phyloP scores from a whole-genome alignment of 1,139 yeast genomes.

The Lodderomyces elongisporus region DNA sequence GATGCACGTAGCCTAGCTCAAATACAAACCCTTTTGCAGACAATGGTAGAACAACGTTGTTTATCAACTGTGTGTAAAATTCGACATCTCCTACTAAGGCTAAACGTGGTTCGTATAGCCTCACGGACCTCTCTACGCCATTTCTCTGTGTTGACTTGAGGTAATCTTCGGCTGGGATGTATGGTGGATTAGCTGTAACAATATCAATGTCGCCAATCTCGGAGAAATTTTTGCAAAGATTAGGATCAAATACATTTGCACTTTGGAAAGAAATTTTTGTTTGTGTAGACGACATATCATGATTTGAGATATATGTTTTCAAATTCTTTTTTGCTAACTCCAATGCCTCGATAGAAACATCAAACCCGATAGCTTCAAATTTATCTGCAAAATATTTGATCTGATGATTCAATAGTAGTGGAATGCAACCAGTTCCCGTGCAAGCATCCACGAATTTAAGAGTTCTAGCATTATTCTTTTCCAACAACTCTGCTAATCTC shows the following conservation, averaged over 20 bases:
- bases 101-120: conserved; percentile 62
- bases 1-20: conserved; percentile 37
- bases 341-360: conserved; percentile 54
- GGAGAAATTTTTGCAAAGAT: conserved; percentile 6
- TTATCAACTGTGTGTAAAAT: conserved; percentile 56
- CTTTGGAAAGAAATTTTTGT: conserved; percentile 12
- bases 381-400: conserved; percentile 15
- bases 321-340: conserved; percentile 46
- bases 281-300: not conserved
- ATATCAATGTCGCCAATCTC: conserved; percentile 34
- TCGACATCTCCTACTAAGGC: conserved; percentile 77
- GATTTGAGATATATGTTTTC: conserved; percentile 7
- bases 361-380: conserved; percentile 46
- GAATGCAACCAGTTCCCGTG: conserved; percentile 88
- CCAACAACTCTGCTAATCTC: conserved; percentile 27
- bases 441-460: conserved; percentile 63
- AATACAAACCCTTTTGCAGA: conserved; percentile 38
- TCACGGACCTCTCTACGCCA: conserved; percentile 57
- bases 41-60: conserved; percentile 33
- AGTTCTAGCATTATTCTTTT: not conserved
- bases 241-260: conserved; percentile 23
- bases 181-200: conserved; percentile 85
- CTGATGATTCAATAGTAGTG: conserved; percentile 43
- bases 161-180: conserved; percentile 54
- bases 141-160: conserved; percentile 21